Conservation (phyloP, 148 eudicot genomes). For the Fagopyrum tataricum region DNA sequence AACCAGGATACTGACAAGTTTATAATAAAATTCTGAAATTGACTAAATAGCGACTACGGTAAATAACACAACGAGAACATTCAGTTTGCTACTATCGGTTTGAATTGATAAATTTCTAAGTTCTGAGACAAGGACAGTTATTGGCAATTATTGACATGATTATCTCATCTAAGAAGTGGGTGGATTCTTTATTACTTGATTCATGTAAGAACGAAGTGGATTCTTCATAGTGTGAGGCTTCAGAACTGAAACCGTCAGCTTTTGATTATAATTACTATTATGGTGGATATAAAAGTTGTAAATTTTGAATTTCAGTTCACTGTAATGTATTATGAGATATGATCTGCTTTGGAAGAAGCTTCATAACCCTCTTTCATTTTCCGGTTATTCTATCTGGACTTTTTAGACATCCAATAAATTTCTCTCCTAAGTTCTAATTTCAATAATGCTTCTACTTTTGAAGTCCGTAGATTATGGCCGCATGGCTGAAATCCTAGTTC, state of each 20-base stretch:
- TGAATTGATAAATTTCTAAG: background rate
- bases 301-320: background rate
- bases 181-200: background rate
- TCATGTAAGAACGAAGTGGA: background rate
- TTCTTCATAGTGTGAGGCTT: background rate
- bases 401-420: background rate
- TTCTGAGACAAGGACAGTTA: background rate
- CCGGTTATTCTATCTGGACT: background rate
- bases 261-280: background rate
- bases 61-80: background rate
- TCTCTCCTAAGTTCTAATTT: conserved; percentile 22
- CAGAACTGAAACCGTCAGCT: background rate
- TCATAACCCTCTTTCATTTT: background rate
- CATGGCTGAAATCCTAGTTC: conserved; percentile 97
- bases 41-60: background rate
- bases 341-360: background rate
- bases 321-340: background rate
- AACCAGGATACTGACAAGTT: background rate
- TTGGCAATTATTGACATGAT: background rate
- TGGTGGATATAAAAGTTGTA: background rate
- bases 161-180: background rate
- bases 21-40: background rate
- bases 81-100: background rate
- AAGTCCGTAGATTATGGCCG: conserved; percentile 99
- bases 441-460: conserved; percentile 29